Evolutionary conservation across 148 eudicot genomes (phyloP), one percentile per base, ranked within the genome.

Genomic region (Cornus suecica): DNA sequence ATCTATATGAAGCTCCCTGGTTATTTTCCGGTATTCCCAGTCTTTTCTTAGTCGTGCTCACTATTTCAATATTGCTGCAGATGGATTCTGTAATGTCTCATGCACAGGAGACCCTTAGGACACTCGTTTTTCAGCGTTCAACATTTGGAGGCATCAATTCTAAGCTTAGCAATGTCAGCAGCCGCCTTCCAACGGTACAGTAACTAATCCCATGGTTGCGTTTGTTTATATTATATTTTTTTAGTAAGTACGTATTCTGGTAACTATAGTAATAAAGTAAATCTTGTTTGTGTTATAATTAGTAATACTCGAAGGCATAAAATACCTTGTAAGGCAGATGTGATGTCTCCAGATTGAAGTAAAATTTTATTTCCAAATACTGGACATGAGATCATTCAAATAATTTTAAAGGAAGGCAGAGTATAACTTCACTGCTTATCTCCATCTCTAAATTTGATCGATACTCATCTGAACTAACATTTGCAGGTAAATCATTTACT

Each of bases 401-500:
- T 4, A 24, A 13, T 18, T 54, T 54, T 22, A 11, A 11, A 48
- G 54, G 18, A 52, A 71, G 63, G 30, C 3, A 10, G 13, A 37
- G 28, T 52, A 31, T 32, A 34, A 74, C 48, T 63, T 41, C 31
- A 27, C 51, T 58, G 66, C 0, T 5, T n/a, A 56, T 22, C 2
- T 72, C 13, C 10, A 61, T 73, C 37, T 10, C 10, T 63, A 10
- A 41, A 32, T 16, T 4, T 48, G 29, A 45, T 45, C 74, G 60
- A 45, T n/a, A 27, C 27, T 73, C 26, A 0, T 30, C 26, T 68
- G 63, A 61, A 68, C 65, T 72, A 45, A 74, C 28, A 30, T 51
- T 37, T 85, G 84, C 94, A 96, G 99, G 94, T 96, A 69, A 93
- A 91, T 80, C 90, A 87, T 37, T 85, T 96, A 72, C 87, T 96